These are phyloP conservation scores for Fusarium keratoplasticum DNA, from an alignment of 2,329 filamentous ascomycete species.

Conservation along the genomic window DNA sequence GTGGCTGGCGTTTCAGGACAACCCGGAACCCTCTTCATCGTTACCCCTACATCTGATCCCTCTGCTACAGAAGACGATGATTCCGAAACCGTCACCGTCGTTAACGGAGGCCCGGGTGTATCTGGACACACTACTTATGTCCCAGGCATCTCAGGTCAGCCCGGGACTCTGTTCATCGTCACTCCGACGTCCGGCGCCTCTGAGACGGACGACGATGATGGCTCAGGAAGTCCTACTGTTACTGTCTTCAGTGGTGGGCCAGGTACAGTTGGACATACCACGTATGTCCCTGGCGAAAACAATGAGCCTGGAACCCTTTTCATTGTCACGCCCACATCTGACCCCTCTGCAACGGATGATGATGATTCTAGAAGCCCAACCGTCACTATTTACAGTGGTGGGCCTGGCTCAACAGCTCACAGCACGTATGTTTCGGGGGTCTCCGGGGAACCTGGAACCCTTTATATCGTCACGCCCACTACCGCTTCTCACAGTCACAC, in stretches of 20 bases:
- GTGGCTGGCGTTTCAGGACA: neutral
- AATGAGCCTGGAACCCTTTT: neutral
- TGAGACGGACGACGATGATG: neutral
- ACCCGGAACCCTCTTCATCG: neutral
- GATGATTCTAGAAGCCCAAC: neutral
- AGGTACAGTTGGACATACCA: neutral
- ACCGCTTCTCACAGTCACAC: neutral
- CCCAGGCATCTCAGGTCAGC: neutral
- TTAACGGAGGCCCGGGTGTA: constrained; percentile 11
- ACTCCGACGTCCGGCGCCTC: neutral
- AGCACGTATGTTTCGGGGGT: neutral
- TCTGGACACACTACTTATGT: neutral
- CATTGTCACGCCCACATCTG: neutral
- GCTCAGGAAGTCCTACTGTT: neutral
- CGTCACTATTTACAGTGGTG: neutral
- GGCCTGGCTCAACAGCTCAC: neutral
- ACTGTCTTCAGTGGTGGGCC: constrained; percentile 13
- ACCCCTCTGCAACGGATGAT: neutral
- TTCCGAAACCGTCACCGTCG: constrained; percentile 9
- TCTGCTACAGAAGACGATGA: neutral
- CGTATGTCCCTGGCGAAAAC: constrained; percentile 1
- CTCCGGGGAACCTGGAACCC: neutral
- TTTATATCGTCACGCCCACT: neutral
- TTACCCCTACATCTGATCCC: neutral
- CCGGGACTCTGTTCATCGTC: constrained; percentile 10